Base-by-base conservation (phyloP, 176 grass and related monocot genomes). In the Oropetium thomaeum region DNA sequence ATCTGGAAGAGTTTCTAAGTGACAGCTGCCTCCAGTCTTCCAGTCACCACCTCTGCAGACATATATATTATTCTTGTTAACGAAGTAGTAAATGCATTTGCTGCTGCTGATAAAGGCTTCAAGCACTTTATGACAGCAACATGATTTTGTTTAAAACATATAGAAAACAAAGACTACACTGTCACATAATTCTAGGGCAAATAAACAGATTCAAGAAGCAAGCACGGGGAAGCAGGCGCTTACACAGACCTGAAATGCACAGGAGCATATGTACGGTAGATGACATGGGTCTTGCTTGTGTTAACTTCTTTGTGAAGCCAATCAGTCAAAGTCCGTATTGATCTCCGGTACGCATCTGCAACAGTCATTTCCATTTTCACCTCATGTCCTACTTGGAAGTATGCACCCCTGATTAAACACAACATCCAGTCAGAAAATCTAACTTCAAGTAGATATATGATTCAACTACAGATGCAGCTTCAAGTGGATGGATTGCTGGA, bases 211-310 rank as follows among this genome's bases (percentile, higher is more conserved):
- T 12, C 35, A 7, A 7, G 32, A 27, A 57, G 14, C 40, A 39
- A 33, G 31, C 14, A 27, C 29, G 37, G 2, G 13, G 61, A 61
- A 79, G 55, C 27, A 14, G 34, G n/a, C 52, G 55, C 63, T 39
- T 49, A 69, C 7, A 77, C 88, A 75, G n/a, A 97, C 95, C 95
- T 93, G 95, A 97, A 93, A 89, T 97, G 95, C 74, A 93, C 88
- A 35, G 95, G 95, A 83, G 95, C 84, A 79, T 97, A 93, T 32
- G 88, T 93, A 42, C 90, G 88, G 73, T 89, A 97, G 59, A 97
- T 89, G 86, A 92, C 84, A 42, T 93, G 90, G 48, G 88, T 97
- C 71, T 89, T 92, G 81, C 81, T 91, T 73, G 70, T 75, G 76
- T 93, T 76, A 74, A 97, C 95, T 82, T 97, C 86, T 62, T 55